These are phyloP conservation scores for Cladosporium colombiae DNA, from an alignment of 2,329 filamentous ascomycete species.

Conservation along the genomic window DNA sequence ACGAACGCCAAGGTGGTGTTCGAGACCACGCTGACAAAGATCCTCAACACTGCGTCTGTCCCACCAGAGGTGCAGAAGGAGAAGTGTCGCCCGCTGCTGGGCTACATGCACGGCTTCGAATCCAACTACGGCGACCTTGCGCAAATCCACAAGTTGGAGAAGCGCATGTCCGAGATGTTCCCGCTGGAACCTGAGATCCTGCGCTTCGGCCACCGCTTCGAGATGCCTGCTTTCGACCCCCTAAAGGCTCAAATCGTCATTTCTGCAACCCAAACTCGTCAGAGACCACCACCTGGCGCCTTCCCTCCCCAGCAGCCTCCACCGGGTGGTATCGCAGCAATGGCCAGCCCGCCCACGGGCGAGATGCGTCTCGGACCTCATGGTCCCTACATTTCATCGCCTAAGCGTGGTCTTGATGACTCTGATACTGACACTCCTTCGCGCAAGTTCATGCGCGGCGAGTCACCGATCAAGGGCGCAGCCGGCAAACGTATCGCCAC, in stretches of 20 bases:
- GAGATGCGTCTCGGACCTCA: conserved; percentile 36
- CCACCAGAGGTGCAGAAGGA: conserved; percentile 44
- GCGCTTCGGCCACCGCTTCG: conserved; percentile 76
- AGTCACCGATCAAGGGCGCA: conserved; percentile 88
- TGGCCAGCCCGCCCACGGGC: conserved; percentile 19
- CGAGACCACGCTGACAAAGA: conserved; percentile 84
- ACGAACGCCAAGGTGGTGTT: conserved; percentile 92
- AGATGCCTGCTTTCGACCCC: conserved; percentile 72
- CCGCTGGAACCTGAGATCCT: conserved; percentile 78
- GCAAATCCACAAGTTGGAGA: conserved; percentile 87
- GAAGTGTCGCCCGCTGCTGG: conserved; percentile 82
- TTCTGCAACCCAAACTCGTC: conserved; percentile 76
- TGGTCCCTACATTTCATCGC: conserved; percentile 42
- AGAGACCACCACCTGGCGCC: conserved; percentile 31
- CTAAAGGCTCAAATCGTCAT: conserved; percentile 79
- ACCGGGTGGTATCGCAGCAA: conserved; percentile 8
- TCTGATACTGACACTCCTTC: conserved; percentile 70
- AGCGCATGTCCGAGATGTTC: conserved; percentile 90
- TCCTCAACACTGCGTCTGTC: conserved; percentile 65
- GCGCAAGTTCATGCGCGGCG: conserved; percentile 84
- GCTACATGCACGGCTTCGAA: conserved; percentile 94
- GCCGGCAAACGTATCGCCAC: conserved; percentile 70
- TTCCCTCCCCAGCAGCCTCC: conserved; percentile 17
- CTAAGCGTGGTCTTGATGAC: conserved; percentile 58
- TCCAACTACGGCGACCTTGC: conserved; percentile 89